These are phyloP conservation scores for Scenedesmus sp. DNA, from an alignment of 163 green algal genomes.

Conservation along the genomic window DNA sequence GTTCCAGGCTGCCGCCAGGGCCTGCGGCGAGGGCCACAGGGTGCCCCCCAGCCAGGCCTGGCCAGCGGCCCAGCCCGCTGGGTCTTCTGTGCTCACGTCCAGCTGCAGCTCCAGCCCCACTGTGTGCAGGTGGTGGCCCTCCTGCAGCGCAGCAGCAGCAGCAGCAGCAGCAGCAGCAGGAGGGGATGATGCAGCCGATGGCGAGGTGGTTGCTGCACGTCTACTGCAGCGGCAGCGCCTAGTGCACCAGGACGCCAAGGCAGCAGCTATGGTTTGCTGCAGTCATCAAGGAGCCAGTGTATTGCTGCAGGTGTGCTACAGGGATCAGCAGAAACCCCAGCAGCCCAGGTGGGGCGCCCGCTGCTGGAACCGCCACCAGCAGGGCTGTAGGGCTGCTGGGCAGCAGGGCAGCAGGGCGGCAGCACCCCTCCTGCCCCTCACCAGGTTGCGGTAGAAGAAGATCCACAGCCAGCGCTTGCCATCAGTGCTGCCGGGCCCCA, in stretches of 20 bases:
- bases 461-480: constrained; percentile 9
- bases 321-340: too few species aligned
- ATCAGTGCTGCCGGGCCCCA: not conserved
- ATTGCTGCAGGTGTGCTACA: too few species aligned
- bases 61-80: not conserved
- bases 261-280: too few species aligned
- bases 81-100: constrained; percentile 10
- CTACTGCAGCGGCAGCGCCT: too few species aligned
- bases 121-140: constrained; percentile 45
- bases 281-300: too few species aligned
- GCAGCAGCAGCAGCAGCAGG: too few species aligned
- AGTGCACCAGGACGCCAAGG: too few species aligned
- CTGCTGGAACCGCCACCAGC: too few species aligned
- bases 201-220: too few species aligned
- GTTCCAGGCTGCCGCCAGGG: constrained; percentile 30
- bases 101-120: constrained; percentile 35
- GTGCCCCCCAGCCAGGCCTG: constrained; percentile 24
- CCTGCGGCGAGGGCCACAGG: constrained; percentile 1
- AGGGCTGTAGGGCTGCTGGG: not conserved
- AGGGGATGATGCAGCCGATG: too few species aligned
- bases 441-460: constrained; percentile 45
- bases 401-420: not conserved
- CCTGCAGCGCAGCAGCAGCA: not conserved
- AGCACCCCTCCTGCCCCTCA: not conserved
- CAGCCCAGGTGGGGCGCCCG: too few species aligned